A percentile compares a stretch with the other conserved stretches of the same genome.
Evolutionary conservation across 257 asterid genomes (phyloP).

Genomic region (Catharanthus roseus): DNA sequence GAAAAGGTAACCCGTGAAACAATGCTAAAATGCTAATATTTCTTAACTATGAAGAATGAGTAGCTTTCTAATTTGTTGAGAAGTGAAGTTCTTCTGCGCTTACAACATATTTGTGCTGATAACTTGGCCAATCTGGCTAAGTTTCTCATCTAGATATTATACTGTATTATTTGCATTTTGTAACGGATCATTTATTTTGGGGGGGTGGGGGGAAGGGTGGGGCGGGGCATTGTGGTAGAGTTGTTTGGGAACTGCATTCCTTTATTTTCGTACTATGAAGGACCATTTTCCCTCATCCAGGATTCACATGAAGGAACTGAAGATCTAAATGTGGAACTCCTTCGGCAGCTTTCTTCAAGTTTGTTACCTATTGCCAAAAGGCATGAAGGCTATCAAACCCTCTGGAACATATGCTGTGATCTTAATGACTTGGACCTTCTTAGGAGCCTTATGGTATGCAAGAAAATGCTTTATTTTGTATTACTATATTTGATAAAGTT

Average conservation of each 20-base stretch:
- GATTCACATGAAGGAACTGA: constrained; percentile 38
- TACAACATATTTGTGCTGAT: background rate
- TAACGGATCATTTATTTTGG: background rate
- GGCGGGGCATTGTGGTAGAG: no score
- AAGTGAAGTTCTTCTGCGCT: background rate
- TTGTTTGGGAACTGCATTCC: no score
- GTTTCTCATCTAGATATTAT: background rate
- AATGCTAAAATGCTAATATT: background rate
- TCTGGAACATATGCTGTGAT: constrained; percentile 79
- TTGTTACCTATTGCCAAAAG: constrained; percentile 71
- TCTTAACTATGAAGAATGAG: background rate
- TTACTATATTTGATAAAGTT: background rate
- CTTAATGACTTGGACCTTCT: constrained; percentile 76
- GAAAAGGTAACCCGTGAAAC: background rate
- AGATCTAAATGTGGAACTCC: constrained; percentile 44
- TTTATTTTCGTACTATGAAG: background rate
- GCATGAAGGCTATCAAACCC: constrained; percentile 77
- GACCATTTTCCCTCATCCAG: constrained; percentile 35
- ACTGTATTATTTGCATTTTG: background rate
- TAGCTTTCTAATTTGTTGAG: background rate
- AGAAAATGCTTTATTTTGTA: constrained; percentile 1
- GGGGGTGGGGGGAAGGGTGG: background rate
- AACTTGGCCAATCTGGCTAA: background rate
- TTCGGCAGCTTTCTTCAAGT: constrained; percentile 56
- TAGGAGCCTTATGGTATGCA: constrained; percentile 70